phyloP scores from a whole-genome alignment of 345 rosid genomes.

The Salix dunnii region DNA sequence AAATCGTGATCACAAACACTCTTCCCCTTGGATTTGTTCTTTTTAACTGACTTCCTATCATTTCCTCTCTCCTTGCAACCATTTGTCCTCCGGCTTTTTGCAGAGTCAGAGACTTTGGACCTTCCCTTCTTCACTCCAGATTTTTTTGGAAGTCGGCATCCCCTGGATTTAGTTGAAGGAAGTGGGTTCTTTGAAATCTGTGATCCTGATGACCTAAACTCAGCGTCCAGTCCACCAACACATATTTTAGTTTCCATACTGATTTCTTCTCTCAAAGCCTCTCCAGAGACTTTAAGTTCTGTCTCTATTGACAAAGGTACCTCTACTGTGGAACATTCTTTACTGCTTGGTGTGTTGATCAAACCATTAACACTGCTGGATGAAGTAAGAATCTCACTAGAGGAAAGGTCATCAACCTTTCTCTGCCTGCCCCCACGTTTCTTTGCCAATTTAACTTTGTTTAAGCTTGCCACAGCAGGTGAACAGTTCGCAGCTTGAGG shows the following conservation, averaged over 20 bases:
- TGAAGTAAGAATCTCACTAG: slow-evolving; percentile 24
- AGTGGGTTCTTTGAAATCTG: slow-evolving; percentile 19
- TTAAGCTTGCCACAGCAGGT: slow-evolving; percentile 23
- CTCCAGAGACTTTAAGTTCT: slow-evolving; percentile 26
- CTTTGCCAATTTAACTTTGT: slow-evolving; percentile 42
- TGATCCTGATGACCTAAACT: slow-evolving; percentile 20
- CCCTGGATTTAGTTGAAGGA: slow-evolving; percentile 36
- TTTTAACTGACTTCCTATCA: slow-evolving; percentile 30
- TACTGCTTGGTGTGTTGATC: slow-evolving; percentile 24
- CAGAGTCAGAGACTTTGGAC: slow-evolving; percentile 43
- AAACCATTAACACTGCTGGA: slow-evolving; percentile 31
- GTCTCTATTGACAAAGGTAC: slow-evolving; percentile 23
- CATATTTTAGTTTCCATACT: slow-evolving; percentile 17
- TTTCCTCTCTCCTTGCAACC: slow-evolving; percentile 32
- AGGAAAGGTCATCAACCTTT: slow-evolving; percentile 14
- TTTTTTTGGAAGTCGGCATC: slow-evolving; percentile 32
- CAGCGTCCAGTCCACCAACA: slow-evolving; percentile 14
- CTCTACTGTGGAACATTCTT: slow-evolving; percentile 24
- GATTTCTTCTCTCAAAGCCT: slow-evolving; percentile 20
- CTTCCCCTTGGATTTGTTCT: slow-evolving; percentile 37
- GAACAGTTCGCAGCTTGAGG: slow-evolving; percentile 28
- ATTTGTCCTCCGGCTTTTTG: slow-evolving; percentile 41
- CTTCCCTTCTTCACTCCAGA: slow-evolving; percentile 43
- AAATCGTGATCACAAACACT: slow-evolving; percentile 29
- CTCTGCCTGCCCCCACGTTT: slow-evolving; percentile 33